phyloP scores from a whole-genome alignment of 164 flowering plant species.

The Vitis rupestris region DNA sequence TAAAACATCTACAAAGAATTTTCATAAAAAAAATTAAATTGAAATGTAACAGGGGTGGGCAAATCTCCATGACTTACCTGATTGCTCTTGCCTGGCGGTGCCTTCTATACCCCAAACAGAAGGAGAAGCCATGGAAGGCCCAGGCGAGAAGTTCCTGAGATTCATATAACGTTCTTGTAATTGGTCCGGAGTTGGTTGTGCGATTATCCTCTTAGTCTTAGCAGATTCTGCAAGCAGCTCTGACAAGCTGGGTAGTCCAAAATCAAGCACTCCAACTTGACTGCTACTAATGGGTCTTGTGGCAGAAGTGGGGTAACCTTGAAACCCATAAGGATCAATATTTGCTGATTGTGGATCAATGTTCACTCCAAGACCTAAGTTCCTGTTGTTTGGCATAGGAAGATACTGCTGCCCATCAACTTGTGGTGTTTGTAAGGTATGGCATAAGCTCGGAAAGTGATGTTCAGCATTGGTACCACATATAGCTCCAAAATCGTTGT shows the following conservation, averaged over 20 bases:
- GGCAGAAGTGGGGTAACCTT: not conserved
- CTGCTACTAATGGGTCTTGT: not conserved
- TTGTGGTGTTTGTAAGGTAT: constrained; percentile 2
- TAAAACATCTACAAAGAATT: not conserved
- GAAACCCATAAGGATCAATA: not conserved
- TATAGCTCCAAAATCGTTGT: not conserved
- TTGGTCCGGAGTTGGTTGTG: not conserved
- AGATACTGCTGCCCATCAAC: not conserved
- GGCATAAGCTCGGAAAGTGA: not conserved
- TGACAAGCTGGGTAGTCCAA: not conserved
- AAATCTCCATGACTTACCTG: not conserved
- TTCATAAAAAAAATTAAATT: not conserved
- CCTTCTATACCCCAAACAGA: not conserved
- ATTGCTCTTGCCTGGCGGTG: not conserved
- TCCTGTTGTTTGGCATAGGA: not conserved
- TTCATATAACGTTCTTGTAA: not conserved
- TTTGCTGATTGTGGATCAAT: not conserved
- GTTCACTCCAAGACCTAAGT: not conserved
- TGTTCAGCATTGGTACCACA: not conserved
- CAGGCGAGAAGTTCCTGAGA: not conserved
- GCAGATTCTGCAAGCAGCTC: constrained; percentile 1
- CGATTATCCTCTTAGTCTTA: not conserved
- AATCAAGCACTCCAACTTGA: not conserved
- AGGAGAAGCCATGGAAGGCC: not conserved
- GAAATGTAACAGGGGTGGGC: not conserved